These are phyloP conservation scores for Leccinum subspadiceum DNA, from an alignment of 1,284 basidiomycete genomes.

Conservation along the genomic window DNA sequence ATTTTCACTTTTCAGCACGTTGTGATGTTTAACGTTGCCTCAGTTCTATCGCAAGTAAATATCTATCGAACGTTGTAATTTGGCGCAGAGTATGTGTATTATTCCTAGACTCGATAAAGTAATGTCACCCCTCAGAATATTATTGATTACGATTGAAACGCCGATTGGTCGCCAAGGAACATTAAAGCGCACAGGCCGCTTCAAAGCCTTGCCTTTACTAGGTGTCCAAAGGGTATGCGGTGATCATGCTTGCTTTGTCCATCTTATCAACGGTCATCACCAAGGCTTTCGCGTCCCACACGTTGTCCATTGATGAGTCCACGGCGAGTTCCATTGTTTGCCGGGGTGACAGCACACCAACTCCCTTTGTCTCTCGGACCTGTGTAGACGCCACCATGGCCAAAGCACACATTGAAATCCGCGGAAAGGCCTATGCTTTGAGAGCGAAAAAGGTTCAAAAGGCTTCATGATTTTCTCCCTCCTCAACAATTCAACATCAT, in stretches of 20 bases:
- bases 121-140: constrained; percentile 23
- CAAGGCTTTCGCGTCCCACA: neutral
- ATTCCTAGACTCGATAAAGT: constrained; percentile 21
- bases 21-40: constrained; percentile 16
- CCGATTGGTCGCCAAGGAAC: constrained; percentile 8
- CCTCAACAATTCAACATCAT: neutral
- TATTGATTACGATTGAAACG: constrained; percentile 4
- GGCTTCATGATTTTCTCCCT: neutral
- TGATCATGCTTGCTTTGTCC: constrained; percentile 24
- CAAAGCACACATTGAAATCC: constrained; percentile 17
- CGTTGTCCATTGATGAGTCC: constrained; percentile 3
- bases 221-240: constrained; percentile 3
- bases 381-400: constrained; percentile 13
- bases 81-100: constrained; percentile 17
- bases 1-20: constrained; percentile 2
- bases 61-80: constrained; percentile 8
- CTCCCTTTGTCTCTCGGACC: constrained; percentile 23
- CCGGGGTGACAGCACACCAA: constrained; percentile 9
- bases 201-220: constrained; percentile 17
- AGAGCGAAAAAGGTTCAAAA: constrained; percentile 25
- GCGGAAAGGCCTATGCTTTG: constrained; percentile 6
- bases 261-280: constrained; percentile 13
- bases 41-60: constrained; percentile 72
- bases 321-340: constrained; percentile 12
- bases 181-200: neutral